These are phyloP conservation scores for Phytophthora pistaciae DNA, from an alignment of 352 stramenopile species.

Conservation along the genomic window DNA sequence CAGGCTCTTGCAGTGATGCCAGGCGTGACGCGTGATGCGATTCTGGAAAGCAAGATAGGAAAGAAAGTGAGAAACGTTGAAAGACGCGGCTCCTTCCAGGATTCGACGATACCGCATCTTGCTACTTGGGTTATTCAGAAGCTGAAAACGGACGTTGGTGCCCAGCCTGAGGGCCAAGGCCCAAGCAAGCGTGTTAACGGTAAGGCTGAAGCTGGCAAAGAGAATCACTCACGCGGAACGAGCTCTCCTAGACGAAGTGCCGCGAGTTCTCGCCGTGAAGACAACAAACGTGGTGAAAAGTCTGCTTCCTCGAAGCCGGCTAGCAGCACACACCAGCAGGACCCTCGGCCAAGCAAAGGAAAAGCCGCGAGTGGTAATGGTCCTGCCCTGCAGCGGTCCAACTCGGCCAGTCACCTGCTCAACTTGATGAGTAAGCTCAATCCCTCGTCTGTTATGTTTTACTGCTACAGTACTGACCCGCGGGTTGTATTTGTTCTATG, in stretches of 20 bases:
- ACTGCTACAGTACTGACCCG: conserved; percentile 8
- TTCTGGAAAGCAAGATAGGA: conserved; percentile 66
- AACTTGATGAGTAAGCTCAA: conserved; percentile 61
- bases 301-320: conserved; percentile 4
- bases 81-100: conserved; percentile 37
- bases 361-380: conserved; percentile 23
- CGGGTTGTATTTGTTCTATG: conserved; percentile 7
- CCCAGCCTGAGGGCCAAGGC: conserved; percentile 19
- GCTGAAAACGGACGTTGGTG: conserved; percentile 53
- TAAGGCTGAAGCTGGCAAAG: conserved; percentile 16
- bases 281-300: conserved; percentile 18
- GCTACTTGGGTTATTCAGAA: conserved; percentile 66
- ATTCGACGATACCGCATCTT: conserved; percentile 48
- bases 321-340: conserved; percentile 9
- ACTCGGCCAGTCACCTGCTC: conserved; percentile 67
- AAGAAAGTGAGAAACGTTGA: conserved; percentile 52
- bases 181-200: conserved; percentile 8
- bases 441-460: background rate
- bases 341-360: conserved; percentile 16
- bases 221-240: conserved; percentile 13
- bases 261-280: background rate
- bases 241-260: conserved; percentile 17
- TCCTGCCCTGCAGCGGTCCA: conserved; percentile 47
- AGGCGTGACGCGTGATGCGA: conserved; percentile 50
- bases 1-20: conserved; percentile 70